phyloP scores from a whole-genome alignment of 345 rosid species.

The Microthlaspi erraticum region DNA sequence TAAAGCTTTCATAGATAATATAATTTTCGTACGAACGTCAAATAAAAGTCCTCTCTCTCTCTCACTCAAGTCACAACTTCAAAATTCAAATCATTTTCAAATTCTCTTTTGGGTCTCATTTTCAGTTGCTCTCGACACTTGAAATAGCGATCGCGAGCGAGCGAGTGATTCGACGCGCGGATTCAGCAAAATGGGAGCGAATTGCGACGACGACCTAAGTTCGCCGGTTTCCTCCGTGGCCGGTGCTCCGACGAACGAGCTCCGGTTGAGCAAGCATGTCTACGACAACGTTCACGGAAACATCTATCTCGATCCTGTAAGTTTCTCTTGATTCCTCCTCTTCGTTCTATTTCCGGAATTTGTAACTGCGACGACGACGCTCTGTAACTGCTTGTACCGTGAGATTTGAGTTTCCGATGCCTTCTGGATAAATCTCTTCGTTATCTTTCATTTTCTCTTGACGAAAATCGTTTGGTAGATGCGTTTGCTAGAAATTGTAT shows the following conservation, averaged over 20 bases:
- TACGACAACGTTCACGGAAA: conserved; percentile 90
- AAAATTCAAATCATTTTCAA: conserved; percentile 30
- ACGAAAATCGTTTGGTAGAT: background rate
- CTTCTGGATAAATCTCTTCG: conserved; percentile 4
- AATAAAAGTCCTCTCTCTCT: background rate
- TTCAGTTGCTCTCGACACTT: conserved; percentile 10
- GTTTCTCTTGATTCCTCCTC: background rate
- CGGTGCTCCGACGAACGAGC: conserved; percentile 44
- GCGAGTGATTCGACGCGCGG: background rate
- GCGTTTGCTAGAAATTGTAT: background rate
- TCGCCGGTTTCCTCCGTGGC: conserved; percentile 39
- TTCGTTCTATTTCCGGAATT: background rate
- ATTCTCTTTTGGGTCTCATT: background rate
- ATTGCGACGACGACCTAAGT: conserved; percentile 49
- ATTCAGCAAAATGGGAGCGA: conserved; percentile 62
- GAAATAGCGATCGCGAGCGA: conserved; percentile 21
- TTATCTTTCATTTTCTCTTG: background rate
- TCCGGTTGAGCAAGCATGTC: conserved; percentile 69
- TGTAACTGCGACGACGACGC: background rate
- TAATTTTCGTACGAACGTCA: conserved; percentile 23
- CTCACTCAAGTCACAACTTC: background rate
- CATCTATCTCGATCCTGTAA: conserved; percentile 82
- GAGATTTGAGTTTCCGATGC: background rate
- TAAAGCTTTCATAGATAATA: too few species aligned
- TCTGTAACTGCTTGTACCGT: conserved; percentile 1